phyloP scores from a whole-genome alignment of 2,329 filamentous ascomycete species.

The Arachnomyces sp. region DNA sequence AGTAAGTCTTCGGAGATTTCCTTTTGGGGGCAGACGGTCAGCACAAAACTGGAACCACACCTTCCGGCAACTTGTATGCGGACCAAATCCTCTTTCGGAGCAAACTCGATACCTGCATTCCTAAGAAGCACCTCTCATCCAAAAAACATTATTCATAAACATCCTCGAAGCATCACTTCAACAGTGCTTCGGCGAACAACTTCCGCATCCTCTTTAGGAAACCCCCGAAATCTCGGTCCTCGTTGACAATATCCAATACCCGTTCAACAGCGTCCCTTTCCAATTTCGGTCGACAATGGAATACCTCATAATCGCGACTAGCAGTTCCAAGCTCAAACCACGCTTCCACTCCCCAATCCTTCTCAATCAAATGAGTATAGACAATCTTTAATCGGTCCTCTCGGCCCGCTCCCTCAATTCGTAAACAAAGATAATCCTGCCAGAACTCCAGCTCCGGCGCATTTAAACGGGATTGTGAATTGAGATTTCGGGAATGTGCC shows the following conservation, averaged over 20 bases:
- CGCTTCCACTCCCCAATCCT: conserved; percentile 79
- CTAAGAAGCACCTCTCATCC: no score
- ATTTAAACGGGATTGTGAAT: conserved; percentile 80
- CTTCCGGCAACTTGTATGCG: no score
- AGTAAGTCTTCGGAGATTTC: no score
- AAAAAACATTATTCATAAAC: background rate
- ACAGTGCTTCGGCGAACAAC: conserved; percentile 48
- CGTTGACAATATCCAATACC: conserved; percentile 51
- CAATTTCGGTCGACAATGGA: conserved; percentile 64
- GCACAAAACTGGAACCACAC: no score
- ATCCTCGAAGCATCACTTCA: conserved; percentile 34
- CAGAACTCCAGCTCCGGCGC: conserved; percentile 92
- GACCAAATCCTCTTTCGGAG: no score
- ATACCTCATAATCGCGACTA: conserved; percentile 75
- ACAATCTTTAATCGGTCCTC: conserved; percentile 84
- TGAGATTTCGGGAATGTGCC: conserved; percentile 59
- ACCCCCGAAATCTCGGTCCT: conserved; percentile 51
- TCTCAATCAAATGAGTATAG: conserved; percentile 78
- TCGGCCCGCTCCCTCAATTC: conserved; percentile 80
- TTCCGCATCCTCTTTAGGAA: conserved; percentile 59
- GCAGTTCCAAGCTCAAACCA: conserved; percentile 88
- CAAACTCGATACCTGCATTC: no score
- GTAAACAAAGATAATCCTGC: conserved; percentile 80
- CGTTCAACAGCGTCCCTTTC: conserved; percentile 48
- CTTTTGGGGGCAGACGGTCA: no score